Base-by-base conservation (phyloP, 345 rosid genomes). In the Nephelium lappaceum region DNA sequence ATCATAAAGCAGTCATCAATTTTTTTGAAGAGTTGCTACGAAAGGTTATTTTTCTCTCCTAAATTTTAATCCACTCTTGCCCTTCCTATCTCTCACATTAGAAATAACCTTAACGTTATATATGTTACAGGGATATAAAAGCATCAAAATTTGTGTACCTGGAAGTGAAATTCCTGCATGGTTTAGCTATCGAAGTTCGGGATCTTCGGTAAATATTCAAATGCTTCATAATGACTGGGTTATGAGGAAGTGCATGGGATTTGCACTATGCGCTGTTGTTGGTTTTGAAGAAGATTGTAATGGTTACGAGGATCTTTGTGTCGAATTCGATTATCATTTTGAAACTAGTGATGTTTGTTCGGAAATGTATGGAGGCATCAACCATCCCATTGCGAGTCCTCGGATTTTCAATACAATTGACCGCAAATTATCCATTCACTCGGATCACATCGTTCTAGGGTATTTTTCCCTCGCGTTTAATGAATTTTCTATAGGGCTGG, bases 81-180 rank as follows among this genome's bases (percentile, higher is more conserved):
- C 12, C 12, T 53, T 16, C 15, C 58, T 53, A 4, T 53, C 58
- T 53, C 14, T 8, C 15, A 16, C 19, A 16, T 53, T 53, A 53
- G 18, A 53, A 11, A 53, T 16, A 53, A 11, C 19, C 3, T 31
- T 31, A 2, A 11, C 12, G 19, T 8, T 53, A 11, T 53, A 10
- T 16, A 11, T 53, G 15, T 11, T 53, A 53, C 58, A 53, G 58
- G 14, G 3, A 2, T 16, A 53, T 2, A 19, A 53, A 11, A 11
- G 36, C 36, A 31, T 68, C n/a, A 16, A 55, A 6, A 42, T 68
- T 47, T 68, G 72, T 45, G 41, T 39, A 19, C 55, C 72, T 42
- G 72, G 53, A 68, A 68, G 51, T 68, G 45, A 42, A 42, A 42
- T 68, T 19, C 72, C 72, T 6, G 49, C 41, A 14, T n/a, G 72